Conservation (phyloP, 2,329 filamentous ascomycete species). For the Zelopaecilomyces penicillatus region DNA sequence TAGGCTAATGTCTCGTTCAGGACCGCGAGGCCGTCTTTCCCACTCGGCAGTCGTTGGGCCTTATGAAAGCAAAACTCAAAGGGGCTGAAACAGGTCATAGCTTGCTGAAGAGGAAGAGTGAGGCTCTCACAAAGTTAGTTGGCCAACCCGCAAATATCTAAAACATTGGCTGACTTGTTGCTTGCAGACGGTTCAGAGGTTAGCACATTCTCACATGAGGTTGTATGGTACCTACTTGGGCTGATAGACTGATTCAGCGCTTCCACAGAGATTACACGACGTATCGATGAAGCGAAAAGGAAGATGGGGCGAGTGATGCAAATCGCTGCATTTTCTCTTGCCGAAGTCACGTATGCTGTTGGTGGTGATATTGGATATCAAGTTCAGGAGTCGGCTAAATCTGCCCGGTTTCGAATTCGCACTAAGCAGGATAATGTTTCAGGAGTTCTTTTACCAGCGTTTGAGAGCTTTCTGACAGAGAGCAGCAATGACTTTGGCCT, state of each 20-base stretch:
- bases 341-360: constrained; percentile 94
- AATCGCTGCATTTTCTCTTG: constrained; percentile 93
- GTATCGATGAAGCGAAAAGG: constrained; percentile 97
- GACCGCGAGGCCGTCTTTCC: constrained; percentile 95
- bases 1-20: constrained; percentile 36
- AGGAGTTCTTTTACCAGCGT: constrained; percentile 86
- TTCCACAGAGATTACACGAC: constrained; percentile 74
- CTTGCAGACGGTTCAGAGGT: constrained; percentile 79
- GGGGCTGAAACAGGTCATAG: constrained; percentile 86
- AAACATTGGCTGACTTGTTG: constrained; percentile 1
- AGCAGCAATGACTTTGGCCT: constrained; percentile 92
- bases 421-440: constrained; percentile 98
- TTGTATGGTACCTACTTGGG: too few relatives aligned
- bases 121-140: constrained; percentile 87
- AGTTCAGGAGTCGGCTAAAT: constrained; percentile 90
- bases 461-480: constrained; percentile 84
- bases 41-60: constrained; percentile 88
- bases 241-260: constrained; percentile 10
- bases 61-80: constrained; percentile 98
- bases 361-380: constrained; percentile 95
- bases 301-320: constrained; percentile 99
- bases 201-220: too few relatives aligned
- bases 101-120: constrained; percentile 93
- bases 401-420: constrained; percentile 83
- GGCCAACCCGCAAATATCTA: neutral